A percentile compares a stretch with the other conserved stretches of the same genome.
Conservation (phyloP, 441 rosid species). For the Arabidopsis lyrata region DNA sequence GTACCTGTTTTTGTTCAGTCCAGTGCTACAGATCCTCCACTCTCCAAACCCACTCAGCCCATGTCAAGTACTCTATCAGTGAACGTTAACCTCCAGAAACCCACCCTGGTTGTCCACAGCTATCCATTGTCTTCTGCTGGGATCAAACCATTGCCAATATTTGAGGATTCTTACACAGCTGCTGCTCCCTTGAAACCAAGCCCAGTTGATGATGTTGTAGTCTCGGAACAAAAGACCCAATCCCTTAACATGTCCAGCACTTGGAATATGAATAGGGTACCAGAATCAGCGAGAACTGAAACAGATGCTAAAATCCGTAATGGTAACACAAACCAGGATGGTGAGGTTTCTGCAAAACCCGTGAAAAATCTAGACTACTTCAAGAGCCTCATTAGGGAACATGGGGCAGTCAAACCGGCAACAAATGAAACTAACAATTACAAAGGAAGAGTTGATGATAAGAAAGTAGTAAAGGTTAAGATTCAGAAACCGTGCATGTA, state of each 20-base stretch:
- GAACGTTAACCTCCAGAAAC: slow-evolving; percentile 33
- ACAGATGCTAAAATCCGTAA: slow-evolving; percentile 20
- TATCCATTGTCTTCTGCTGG: slow-evolving; percentile 17
- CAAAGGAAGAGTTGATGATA: slow-evolving; percentile 39
- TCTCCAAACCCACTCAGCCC: slow-evolving; percentile 14
- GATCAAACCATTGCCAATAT: background rate
- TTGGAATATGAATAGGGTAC: slow-evolving; percentile 21
- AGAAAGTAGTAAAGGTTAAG: slow-evolving; percentile 28
- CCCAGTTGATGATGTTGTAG: slow-evolving; percentile 19
- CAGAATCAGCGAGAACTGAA: slow-evolving; percentile 5
- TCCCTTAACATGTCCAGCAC: background rate
- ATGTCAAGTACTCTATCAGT: slow-evolving; percentile 31
- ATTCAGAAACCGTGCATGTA: slow-evolving; percentile 55
- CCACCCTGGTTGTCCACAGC: background rate
- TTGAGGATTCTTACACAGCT: background rate
- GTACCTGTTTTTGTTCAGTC: slow-evolving; percentile 32
- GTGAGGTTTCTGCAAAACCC: slow-evolving; percentile 23
- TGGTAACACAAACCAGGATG: slow-evolving; percentile 35
- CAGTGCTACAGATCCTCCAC: slow-evolving; percentile 16
- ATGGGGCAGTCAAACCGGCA: slow-evolving; percentile 55
- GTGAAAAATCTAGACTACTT: slow-evolving; percentile 56
- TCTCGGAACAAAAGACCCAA: slow-evolving; percentile 10
- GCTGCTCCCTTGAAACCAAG: slow-evolving; percentile 14
- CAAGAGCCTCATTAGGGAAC: slow-evolving; percentile 74
- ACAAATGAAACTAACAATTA: slow-evolving; percentile 38